Base-by-base conservation (phyloP, 2,329 filamentous ascomycete species). In the Xylariaceae sp. region DNA sequence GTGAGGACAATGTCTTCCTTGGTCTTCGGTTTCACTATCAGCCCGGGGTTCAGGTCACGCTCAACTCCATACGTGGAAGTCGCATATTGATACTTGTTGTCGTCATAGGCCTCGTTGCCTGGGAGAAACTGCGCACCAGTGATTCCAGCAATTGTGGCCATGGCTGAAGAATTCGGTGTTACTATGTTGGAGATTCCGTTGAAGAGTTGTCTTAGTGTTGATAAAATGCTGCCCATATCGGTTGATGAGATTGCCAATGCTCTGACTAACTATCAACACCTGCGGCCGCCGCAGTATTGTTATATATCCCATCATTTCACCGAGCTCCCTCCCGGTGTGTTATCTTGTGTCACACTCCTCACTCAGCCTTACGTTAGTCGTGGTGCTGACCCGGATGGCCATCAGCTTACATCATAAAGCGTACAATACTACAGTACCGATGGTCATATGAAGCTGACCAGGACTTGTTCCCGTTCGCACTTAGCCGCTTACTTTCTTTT, bases 21-120 rank as follows among this genome's bases (percentile, higher is more conserved):
- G 37, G 66, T 67, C 20, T 70, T 71, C 3, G 77, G 76, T 45
- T 75, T 72, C 0, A 79, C 64, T 32, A 80, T 77, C 24, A 77
- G 65, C 3, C 60, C 72, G 2, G 77, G 77, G 50, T 75, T 66
- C 63, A 79, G 74, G 41, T 77, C 63, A 35, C 73, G 74, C 15
- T 76, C 73, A 13, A 63, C 46, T 6, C 70, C 67, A 53, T 78
- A 70, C 1, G 72, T 72, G 1, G 75, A 75, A 1, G 72, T 71
- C 2, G 77, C 77, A 62, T 79, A 79, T 59, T 78, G 74, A 29
- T 73, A 70, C 21, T 69, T 70, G 46, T 73, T 55, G 13, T 60
- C 45, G 3, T 65, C 53, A 33, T 66, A 72, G 9, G 50, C 58
- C 10, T 57, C 27, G 15, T 50, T 58, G 10, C 63, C 64, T 2